Conservation (phyloP, 768 basidiomycete species). For the Lactifluus pinguis region DNA sequence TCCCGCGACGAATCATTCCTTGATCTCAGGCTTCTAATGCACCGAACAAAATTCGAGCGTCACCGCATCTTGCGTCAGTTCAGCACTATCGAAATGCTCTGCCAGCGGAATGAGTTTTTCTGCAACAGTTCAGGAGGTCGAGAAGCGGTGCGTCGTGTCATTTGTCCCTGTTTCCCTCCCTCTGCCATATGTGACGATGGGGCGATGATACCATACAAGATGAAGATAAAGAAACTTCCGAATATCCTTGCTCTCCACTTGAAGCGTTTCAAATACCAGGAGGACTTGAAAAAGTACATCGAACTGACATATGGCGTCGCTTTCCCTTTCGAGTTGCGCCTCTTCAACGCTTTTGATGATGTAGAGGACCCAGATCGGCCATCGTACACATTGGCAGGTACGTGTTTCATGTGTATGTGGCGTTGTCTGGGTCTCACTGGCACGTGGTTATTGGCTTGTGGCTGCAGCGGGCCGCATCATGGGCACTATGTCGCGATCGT, state of each 20-base stretch:
- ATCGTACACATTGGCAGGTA: slow-evolving; percentile 99
- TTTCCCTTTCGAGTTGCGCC: slow-evolving; percentile 87
- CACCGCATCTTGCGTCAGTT: slow-evolving; percentile 91
- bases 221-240: too few relatives aligned
- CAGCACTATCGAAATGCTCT: slow-evolving; percentile 97
- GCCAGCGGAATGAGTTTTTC: slow-evolving; percentile 96
- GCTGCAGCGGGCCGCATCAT: slow-evolving; percentile 84
- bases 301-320: slow-evolving; percentile 96
- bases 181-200: too few relatives aligned
- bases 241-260: slow-evolving; percentile 93
- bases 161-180: too few relatives aligned
- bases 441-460: slow-evolving; percentile 1
- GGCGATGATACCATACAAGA: too few relatives aligned
- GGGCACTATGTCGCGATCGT: slow-evolving; percentile 97
- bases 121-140: slow-evolving; percentile 98
- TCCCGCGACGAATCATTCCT: slow-evolving; percentile 94
- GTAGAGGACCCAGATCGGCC: slow-evolving; percentile 77
- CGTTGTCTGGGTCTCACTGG: slow-evolving; percentile 5
- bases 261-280: slow-evolving; percentile 98
- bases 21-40: slow-evolving; percentile 95
- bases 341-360: slow-evolving; percentile 98
- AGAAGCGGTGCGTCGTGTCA: slow-evolving; percentile 93
- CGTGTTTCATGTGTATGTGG: slow-evolving; percentile 23
- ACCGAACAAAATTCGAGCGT: slow-evolving; percentile 98
- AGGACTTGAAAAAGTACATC: slow-evolving; percentile 88